A percentile compares a stretch with the other conserved stretches of the same genome.
Conservation (phyloP, 495 filamentous ascomycete genomes). For the Cercophora samala region DNA sequence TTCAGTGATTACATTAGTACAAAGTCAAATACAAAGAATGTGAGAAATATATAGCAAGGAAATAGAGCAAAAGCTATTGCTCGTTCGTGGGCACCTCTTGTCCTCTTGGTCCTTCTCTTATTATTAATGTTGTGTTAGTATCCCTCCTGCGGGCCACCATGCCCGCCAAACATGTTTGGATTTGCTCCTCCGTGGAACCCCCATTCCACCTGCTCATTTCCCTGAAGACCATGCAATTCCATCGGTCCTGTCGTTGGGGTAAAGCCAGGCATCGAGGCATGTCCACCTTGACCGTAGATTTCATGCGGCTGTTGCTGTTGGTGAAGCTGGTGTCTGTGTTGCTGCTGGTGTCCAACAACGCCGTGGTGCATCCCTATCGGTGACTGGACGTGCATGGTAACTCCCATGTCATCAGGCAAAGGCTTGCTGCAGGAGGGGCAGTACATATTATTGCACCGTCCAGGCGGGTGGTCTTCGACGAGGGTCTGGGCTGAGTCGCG, state of each 20-base stretch:
- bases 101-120: neutral
- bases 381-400: conserved; percentile 13
- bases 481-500: conserved; percentile 33
- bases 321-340: conserved; percentile 6
- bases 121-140: conserved; percentile 13
- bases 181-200: conserved; percentile 17
- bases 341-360: conserved; percentile 7
- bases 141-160: conserved; percentile 22
- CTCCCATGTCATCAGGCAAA: conserved; percentile 15
- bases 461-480: conserved; percentile 30
- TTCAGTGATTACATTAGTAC: neutral
- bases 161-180: conserved; percentile 22
- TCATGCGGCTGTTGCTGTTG: neutral
- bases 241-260: conserved; percentile 7
- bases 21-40: neutral
- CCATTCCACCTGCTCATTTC: conserved; percentile 18
- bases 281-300: neutral
- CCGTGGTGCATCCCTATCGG: conserved; percentile 19
- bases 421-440: conserved; percentile 31
- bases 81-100: neutral
- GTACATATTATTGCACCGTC: conserved; percentile 25
- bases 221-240: conserved; percentile 13
- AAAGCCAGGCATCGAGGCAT: conserved; percentile 7
- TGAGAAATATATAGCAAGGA: neutral
- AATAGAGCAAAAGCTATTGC: neutral